phyloP scores from a whole-genome alignment of 148 eudicot genomes.

The Drosera capensis region DNA sequence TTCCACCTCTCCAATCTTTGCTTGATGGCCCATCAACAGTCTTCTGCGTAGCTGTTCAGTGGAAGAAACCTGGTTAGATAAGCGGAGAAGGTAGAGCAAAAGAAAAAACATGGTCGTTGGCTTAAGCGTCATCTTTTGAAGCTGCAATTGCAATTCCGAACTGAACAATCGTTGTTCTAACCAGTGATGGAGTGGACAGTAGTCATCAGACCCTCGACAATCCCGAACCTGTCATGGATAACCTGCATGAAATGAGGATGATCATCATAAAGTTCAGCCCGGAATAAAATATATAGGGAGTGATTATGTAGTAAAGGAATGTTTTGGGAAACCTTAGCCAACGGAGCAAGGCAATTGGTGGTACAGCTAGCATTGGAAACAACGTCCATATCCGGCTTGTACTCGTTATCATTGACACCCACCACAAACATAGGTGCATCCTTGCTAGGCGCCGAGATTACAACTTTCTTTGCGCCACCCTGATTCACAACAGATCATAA shows the following conservation, averaged over 20 bases:
- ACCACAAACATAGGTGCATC: slow-evolving; percentile 74
- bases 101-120: background rate
- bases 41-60: slow-evolving; percentile 40
- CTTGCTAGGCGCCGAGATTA: slow-evolving; percentile 35
- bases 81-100: background rate
- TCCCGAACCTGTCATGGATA: slow-evolving; percentile 50
- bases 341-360: slow-evolving; percentile 72
- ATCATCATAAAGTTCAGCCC: background rate
- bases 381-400: slow-evolving; percentile 38
- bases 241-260: slow-evolving; percentile 14
- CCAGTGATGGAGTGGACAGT: slow-evolving; percentile 68
- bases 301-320: background rate
- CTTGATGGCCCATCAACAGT: slow-evolving; percentile 50
- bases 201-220: slow-evolving; percentile 75
- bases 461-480: slow-evolving; percentile 32
- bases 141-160: too few species aligned
- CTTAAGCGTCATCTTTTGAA: too few species aligned
- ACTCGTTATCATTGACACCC: slow-evolving; percentile 68
- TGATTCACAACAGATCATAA: slow-evolving; percentile 7
- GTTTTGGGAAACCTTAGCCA: slow-evolving; percentile 40
- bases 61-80: background rate
- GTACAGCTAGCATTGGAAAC: slow-evolving; percentile 78
- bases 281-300: background rate
- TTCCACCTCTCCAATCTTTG: slow-evolving; percentile 74
- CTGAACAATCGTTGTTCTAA: background rate